Evolutionary conservation across 495 filamentous ascomycete species (phyloP).

Genomic region (Aspergillus campestris): DNA sequence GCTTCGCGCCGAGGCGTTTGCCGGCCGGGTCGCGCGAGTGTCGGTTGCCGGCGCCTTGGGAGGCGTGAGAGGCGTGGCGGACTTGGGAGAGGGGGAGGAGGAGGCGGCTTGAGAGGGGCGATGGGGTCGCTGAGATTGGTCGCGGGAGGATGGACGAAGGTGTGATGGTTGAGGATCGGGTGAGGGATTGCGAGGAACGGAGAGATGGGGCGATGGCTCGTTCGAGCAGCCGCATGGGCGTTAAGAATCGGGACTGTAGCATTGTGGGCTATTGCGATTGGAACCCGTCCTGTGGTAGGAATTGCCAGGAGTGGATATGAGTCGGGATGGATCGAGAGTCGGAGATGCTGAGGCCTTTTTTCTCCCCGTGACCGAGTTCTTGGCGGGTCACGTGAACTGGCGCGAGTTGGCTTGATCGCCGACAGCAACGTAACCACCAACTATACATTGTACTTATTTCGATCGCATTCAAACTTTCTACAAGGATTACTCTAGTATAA

Average conservation of each 20-base stretch:
- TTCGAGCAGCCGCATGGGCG: slow-evolving; percentile 34
- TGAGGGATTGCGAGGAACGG: slow-evolving; percentile 15
- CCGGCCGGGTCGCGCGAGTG: slow-evolving; percentile 77
- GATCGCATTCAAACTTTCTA: not conserved
- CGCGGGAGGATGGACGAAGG: slow-evolving; percentile 32
- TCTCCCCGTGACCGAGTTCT: slow-evolving; percentile 18
- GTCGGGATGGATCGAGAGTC: not conserved
- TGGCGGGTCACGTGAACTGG: slow-evolving; percentile 22
- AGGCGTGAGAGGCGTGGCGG: slow-evolving; percentile 74
- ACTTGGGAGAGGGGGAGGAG: slow-evolving; percentile 35
- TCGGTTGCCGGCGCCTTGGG: slow-evolving; percentile 79
- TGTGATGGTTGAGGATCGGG: slow-evolving; percentile 24
- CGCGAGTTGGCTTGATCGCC: slow-evolving; percentile 7
- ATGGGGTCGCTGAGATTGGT: slow-evolving; percentile 28
- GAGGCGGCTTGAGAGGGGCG: slow-evolving; percentile 21
- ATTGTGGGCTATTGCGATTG: slow-evolving; percentile 14
- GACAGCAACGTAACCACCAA: not conserved
- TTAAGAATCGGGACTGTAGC: slow-evolving; percentile 36
- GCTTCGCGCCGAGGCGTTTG: slow-evolving; percentile 93
- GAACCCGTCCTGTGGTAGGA: not conserved
- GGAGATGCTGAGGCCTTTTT: slow-evolving; percentile 21
- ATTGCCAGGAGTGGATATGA: not conserved
- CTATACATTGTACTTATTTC: not conserved
- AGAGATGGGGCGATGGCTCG: slow-evolving; percentile 25
- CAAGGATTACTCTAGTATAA: too few species aligned